Evolutionary conservation across 2,329 filamentous ascomycete species (phyloP).

Genomic region (Monosporascus sp.): DNA sequence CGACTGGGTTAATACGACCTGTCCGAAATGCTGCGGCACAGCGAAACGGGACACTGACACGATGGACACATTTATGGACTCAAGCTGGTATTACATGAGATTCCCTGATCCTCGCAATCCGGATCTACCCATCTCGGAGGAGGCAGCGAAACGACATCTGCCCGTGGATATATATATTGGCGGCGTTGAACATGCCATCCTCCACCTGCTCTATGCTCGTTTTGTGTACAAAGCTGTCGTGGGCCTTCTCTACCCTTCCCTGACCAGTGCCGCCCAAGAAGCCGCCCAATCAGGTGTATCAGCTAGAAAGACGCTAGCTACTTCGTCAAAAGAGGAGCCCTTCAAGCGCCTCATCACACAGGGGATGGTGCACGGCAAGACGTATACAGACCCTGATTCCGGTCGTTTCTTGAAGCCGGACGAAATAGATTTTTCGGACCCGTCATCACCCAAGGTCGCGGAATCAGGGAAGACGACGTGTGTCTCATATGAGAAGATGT

Average conservation of each 20-base stretch:
- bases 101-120: constrained; percentile 68
- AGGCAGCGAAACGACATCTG: constrained; percentile 49
- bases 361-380: constrained; percentile 90
- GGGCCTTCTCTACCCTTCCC: constrained; percentile 42
- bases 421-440: constrained; percentile 62
- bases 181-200: constrained; percentile 84
- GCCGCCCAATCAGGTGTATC: too few relatives aligned
- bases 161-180: constrained; percentile 88
- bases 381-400: constrained; percentile 67
- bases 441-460: constrained; percentile 54
- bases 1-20: constrained; percentile 70
- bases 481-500: constrained; percentile 84
- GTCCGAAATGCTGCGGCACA: constrained; percentile 64
- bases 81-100: constrained; percentile 87
- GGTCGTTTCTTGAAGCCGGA: constrained; percentile 72
- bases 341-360: constrained; percentile 81
- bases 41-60: constrained; percentile 86
- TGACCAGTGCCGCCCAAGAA: constrained; percentile 25
- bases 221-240: constrained; percentile 87
- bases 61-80: constrained; percentile 96
- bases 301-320: constrained; percentile 20
- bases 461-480: constrained; percentile 53
- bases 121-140: constrained; percentile 55
- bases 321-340: constrained; percentile 50
- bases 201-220: constrained; percentile 82